Evolutionary conservation across 2,329 filamentous ascomycete genomes (phyloP).

Genomic region (Pestalotiopsis sp.): DNA sequence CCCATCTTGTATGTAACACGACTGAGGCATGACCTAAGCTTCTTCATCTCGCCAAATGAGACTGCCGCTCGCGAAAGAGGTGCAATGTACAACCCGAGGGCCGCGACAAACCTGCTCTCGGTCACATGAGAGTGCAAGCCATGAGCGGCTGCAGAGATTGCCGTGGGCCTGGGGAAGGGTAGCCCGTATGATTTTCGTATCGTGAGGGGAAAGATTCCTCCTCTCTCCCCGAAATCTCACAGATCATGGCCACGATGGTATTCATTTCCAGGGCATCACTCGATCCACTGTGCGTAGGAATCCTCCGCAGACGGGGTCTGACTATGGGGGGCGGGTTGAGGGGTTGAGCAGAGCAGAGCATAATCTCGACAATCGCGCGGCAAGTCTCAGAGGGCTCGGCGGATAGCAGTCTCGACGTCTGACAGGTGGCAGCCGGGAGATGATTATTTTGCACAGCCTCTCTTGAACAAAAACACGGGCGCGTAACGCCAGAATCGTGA

Average conservation of each 20-base stretch:
- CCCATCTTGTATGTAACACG: constrained; percentile 9
- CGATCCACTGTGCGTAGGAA: too few species aligned
- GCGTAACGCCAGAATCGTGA: neutral
- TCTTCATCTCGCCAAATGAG: constrained; percentile 7
- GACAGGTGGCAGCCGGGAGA: neutral
- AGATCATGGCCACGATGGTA: neutral
- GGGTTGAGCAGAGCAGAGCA: neutral
- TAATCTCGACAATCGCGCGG: constrained; percentile 3
- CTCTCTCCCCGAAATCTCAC: neutral
- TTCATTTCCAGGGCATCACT: too few species aligned
- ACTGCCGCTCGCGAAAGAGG: neutral
- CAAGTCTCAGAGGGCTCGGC: neutral
- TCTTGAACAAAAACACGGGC: neutral
- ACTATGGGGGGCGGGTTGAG: neutral
- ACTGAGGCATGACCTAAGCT: constrained; percentile 5
- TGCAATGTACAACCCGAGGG: neutral
- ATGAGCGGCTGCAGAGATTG: constrained; percentile 20
- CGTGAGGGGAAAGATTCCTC: constrained; percentile 17
- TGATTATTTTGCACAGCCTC: neutral
- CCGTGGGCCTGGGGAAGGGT: constrained; percentile 9
- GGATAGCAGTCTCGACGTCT: constrained; percentile 10
- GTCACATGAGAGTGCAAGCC: neutral
- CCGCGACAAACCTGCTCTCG: neutral
- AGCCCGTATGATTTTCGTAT: constrained; percentile 23
- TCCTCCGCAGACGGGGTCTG: neutral